phyloP scores from a whole-genome alignment of 2,329 filamentous ascomycete species.

The Cordyceps javanica region DNA sequence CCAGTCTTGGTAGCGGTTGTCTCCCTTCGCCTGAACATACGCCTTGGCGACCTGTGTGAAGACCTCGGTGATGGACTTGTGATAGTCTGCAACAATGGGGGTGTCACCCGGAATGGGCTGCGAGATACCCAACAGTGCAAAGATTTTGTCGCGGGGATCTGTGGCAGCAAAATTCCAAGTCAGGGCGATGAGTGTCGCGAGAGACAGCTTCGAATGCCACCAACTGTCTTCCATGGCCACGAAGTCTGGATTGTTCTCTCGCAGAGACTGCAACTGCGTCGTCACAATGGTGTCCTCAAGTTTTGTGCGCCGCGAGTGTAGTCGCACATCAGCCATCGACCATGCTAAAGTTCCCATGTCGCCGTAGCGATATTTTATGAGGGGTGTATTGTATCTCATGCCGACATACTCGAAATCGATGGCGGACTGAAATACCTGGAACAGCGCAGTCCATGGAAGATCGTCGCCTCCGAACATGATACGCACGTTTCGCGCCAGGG shows the following conservation, averaged over 20 bases:
- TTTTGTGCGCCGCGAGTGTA: constrained; percentile 6
- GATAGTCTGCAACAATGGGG: constrained; percentile 13
- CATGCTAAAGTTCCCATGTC: constrained; percentile 11
- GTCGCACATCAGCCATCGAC: constrained; percentile 1
- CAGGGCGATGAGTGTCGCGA: constrained; percentile 7
- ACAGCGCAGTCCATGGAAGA: background rate
- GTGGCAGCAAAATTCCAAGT: constrained; percentile 15
- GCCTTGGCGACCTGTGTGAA: constrained; percentile 7
- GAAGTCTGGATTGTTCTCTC: background rate
- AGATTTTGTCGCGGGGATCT: constrained; percentile 18
- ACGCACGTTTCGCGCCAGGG: constrained; percentile 11
- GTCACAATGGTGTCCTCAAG: constrained; percentile 6
- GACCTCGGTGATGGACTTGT: constrained; percentile 1
- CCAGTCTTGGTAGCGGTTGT: constrained; percentile 12
- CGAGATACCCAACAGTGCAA: constrained; percentile 15
- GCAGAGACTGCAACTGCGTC: background rate
- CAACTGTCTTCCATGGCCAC: background rate
- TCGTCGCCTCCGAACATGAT: constrained; percentile 15
- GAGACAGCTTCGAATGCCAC: background rate
- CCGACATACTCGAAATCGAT: constrained; percentile 9
- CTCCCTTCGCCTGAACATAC: constrained; percentile 7
- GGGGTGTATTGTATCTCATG: constrained; percentile 1
- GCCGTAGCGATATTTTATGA: constrained; percentile 9
- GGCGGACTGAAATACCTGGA: constrained; percentile 9
- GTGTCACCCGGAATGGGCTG: background rate